These are phyloP conservation scores for Boletus sp. DNA, from an alignment of 1,284 basidiomycete species.

Conservation along the genomic window DNA sequence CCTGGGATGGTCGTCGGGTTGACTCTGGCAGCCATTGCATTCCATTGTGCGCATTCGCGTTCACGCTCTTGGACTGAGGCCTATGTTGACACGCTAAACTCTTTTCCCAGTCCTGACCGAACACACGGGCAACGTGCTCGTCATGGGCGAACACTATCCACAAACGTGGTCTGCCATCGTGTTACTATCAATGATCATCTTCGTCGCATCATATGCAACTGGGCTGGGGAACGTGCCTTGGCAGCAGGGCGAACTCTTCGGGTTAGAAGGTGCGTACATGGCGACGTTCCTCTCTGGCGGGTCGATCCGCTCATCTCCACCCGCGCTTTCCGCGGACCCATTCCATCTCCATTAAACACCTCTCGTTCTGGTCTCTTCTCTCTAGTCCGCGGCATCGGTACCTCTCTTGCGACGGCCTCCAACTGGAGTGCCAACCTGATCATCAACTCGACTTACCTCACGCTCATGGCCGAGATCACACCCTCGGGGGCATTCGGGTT, in stretches of 20 bases:
- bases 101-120: conserved; percentile 56
- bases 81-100: neutral
- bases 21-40: conserved; percentile 67
- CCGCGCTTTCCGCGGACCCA: neutral
- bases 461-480: conserved; percentile 71
- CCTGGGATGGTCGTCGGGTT: conserved; percentile 78
- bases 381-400: conserved; percentile 74
- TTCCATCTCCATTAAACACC: neutral
- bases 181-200: conserved; percentile 76
- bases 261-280: conserved; percentile 52
- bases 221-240: conserved; percentile 78
- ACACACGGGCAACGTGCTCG: conserved; percentile 61
- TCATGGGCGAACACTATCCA: conserved; percentile 63
- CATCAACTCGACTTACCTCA: conserved; percentile 76
- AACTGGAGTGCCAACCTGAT: conserved; percentile 82
- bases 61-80: neutral
- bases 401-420: conserved; percentile 73
- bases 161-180: conserved; percentile 64
- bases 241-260: conserved; percentile 85
- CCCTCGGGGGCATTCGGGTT: conserved; percentile 79
- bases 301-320: neutral
- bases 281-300: neutral
- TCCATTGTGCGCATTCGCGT: conserved; percentile 56
- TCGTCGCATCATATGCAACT: conserved; percentile 79
- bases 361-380: neutral